These are phyloP conservation scores for Pseudopyricularia cyperi DNA, from an alignment of 2,329 filamentous ascomycete species.

Conservation along the genomic window DNA sequence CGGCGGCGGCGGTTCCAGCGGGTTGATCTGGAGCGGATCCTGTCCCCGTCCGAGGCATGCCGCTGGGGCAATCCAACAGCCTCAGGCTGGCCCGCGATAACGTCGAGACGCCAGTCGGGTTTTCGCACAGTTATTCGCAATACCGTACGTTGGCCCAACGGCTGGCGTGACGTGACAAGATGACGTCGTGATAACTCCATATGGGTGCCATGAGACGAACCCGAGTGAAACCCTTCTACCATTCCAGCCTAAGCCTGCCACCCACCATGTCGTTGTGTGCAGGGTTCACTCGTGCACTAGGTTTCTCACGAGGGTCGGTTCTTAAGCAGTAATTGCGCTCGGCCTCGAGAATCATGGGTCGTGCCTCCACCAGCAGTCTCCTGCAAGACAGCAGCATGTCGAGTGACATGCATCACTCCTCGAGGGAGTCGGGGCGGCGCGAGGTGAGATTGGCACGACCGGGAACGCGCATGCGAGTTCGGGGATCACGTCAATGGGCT, in stretches of 20 bases:
- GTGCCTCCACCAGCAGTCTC: not conserved
- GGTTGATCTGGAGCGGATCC: not conserved
- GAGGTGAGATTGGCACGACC: not conserved
- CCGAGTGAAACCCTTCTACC: not conserved
- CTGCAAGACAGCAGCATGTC: not conserved
- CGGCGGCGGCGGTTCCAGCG: not conserved
- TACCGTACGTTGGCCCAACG: not conserved
- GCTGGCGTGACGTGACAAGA: not conserved
- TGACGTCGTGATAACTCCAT: too few species aligned
- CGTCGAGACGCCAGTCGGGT: not conserved
- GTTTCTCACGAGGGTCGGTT: not conserved
- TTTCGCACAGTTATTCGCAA: not conserved
- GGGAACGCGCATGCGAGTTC: not conserved
- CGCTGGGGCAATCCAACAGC: not conserved
- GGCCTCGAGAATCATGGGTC: not conserved
- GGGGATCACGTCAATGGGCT: not conserved
- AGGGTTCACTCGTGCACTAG: too few species aligned
- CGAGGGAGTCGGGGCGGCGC: not conserved
- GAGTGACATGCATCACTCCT: not conserved
- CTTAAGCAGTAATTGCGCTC: not conserved
- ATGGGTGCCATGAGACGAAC: not conserved
- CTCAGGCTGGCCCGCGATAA: not conserved
- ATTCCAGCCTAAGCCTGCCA: not conserved
- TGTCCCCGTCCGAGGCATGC: not conserved
- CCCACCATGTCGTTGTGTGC: not conserved